Percentiles rank a stretch among this genome's conserved stretches.
Conservation (phyloP, 2,329 filamentous ascomycete genomes). For the Fusarium cyanostomum region DNA sequence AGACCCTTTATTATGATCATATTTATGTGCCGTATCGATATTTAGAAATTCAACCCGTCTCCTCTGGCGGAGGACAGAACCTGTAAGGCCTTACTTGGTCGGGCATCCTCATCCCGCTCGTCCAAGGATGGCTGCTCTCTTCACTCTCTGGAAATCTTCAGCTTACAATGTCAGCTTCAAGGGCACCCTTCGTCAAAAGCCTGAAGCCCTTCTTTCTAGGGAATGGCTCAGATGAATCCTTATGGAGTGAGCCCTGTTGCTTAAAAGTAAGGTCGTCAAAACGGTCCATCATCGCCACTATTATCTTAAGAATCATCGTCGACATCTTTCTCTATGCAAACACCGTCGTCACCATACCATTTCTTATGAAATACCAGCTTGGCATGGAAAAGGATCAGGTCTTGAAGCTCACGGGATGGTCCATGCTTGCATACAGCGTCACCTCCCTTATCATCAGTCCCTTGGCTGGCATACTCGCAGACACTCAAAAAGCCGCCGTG, state of each 20-base stretch:
- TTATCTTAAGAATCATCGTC: constrained; percentile 22
- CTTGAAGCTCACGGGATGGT: constrained; percentile 7
- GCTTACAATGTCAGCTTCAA: background rate
- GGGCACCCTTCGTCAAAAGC: background rate
- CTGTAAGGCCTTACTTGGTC: no score
- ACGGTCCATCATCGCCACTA: constrained; percentile 17
- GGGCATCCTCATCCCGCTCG: no score
- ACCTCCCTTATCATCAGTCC: constrained; percentile 15
- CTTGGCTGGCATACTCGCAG: constrained; percentile 15
- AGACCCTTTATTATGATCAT: no score
- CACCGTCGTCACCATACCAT: constrained; percentile 25
- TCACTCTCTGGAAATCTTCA: background rate
- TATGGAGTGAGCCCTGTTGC: background rate
- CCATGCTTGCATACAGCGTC: constrained; percentile 20
- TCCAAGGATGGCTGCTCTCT: background rate
- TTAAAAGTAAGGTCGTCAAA: constrained; percentile 8
- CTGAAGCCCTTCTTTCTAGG: constrained; percentile 7
- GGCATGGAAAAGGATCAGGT: background rate
- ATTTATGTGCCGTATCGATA: no score
- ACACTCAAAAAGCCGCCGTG: constrained; percentile 13
- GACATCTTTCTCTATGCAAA: constrained; percentile 29
- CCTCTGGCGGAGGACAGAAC: no score
- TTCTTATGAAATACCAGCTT: constrained; percentile 17
- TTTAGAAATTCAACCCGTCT: no score
- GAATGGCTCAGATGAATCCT: background rate